Percentiles rank a stretch among this genome's conserved stretches.
Conservation (phyloP, 2,329 filamentous ascomycete genomes). For the Nemania serpens region DNA sequence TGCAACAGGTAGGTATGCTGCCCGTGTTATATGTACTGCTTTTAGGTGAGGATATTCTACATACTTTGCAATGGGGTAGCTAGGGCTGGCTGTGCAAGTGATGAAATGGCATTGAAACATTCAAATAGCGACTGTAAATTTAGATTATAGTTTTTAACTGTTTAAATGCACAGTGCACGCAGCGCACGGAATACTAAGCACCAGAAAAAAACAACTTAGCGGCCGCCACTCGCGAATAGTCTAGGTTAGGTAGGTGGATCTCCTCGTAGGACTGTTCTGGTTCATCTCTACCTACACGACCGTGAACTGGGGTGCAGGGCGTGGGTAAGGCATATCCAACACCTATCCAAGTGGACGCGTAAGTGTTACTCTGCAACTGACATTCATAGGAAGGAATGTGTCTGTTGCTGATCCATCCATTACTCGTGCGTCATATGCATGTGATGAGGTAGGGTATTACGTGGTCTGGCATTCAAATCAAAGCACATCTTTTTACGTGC, state of each 20-base stretch:
- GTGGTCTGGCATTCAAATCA: slow-evolving; percentile 1
- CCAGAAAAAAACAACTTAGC: background rate
- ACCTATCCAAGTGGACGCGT: slow-evolving; percentile 19
- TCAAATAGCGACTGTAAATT: too few relatives aligned
- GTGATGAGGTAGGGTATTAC: slow-evolving; percentile 6
- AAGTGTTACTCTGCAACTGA: slow-evolving; percentile 4
- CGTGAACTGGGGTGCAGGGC: too few relatives aligned
- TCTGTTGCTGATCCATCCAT: background rate
- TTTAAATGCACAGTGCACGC: slow-evolving; percentile 19
- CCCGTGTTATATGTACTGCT: too few relatives aligned
- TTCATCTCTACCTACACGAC: too few relatives aligned
- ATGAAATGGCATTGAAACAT: too few relatives aligned
- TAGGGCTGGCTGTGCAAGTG: too few relatives aligned
- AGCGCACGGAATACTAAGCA: background rate
- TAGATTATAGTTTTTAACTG: too few relatives aligned
- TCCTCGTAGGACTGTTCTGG: background rate
- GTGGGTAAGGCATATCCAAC: too few relatives aligned
- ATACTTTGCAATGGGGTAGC: too few relatives aligned
- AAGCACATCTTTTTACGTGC: slow-evolving; percentile 1
- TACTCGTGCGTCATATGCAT: slow-evolving; percentile 18
- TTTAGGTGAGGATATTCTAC: too few relatives aligned
- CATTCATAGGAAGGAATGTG: background rate
- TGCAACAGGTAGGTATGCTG: too few relatives aligned
- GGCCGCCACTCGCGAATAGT: slow-evolving; percentile 15
- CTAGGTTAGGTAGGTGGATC: background rate